Evolutionary conservation across 2,329 filamentous ascomycete species (phyloP).

Genomic region (Pseudogymnoascus sp.): DNA sequence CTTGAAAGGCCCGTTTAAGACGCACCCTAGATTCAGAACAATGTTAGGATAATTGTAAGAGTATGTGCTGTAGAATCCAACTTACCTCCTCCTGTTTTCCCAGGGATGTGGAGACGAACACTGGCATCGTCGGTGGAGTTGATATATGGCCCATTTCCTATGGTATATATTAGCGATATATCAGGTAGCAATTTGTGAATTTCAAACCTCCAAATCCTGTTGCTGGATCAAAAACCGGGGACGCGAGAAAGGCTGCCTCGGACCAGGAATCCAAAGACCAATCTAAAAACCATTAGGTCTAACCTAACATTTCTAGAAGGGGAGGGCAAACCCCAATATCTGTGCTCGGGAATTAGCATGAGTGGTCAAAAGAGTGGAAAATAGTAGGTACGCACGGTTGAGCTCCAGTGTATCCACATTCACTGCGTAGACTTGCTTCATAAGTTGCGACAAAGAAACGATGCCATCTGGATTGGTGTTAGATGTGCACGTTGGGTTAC

Average conservation of each 20-base stretch:
- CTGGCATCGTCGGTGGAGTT: not conserved
- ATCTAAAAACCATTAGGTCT: slow-evolving; percentile 20
- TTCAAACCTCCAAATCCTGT: slow-evolving; percentile 13
- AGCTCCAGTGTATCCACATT: slow-evolving; percentile 34
- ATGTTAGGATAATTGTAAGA: not conserved
- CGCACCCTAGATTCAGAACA: slow-evolving; percentile 34
- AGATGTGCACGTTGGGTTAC: not conserved
- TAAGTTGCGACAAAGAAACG: slow-evolving; percentile 29
- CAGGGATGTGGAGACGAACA: slow-evolving; percentile 6
- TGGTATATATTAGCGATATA: not conserved
- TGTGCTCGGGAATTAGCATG: not conserved
- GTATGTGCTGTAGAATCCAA: not conserved
- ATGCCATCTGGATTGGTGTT: slow-evolving; percentile 28
- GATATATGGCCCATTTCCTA: slow-evolving; percentile 15
- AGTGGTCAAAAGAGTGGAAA: not conserved
- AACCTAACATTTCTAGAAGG: not conserved
- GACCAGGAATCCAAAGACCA: slow-evolving; percentile 27
- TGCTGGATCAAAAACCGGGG: slow-evolving; percentile 22
- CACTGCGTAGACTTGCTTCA: slow-evolving; percentile 29
- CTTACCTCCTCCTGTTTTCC: slow-evolving; percentile 16
- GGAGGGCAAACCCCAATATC: not conserved
- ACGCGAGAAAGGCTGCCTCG: slow-evolving; percentile 23
- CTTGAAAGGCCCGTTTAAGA: slow-evolving; percentile 36
- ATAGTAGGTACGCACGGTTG: slow-evolving; percentile 13
- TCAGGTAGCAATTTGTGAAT: not conserved